Percentiles rank a stretch among this genome's conserved stretches.
phyloP scores from a whole-genome alignment of 2,329 filamentous ascomycete species.

The Aspergillus sp. region DNA sequence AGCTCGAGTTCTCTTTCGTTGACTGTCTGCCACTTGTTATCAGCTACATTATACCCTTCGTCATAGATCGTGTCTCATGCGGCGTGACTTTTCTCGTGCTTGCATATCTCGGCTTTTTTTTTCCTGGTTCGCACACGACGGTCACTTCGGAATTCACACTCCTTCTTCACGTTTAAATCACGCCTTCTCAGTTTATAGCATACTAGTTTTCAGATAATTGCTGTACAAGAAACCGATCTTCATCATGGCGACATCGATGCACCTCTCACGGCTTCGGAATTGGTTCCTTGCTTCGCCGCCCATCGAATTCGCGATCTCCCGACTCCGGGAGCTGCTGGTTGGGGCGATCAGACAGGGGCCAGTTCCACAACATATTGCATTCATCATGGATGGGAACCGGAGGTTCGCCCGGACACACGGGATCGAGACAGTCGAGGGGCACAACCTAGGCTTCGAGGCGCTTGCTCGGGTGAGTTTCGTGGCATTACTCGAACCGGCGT shows the following conservation, averaged over 20 bases:
- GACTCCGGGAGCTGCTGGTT: constrained; percentile 82
- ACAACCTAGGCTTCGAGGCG: constrained; percentile 94
- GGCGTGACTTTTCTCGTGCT: constrained; percentile 10
- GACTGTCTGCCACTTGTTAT: constrained; percentile 8
- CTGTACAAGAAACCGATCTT: constrained; percentile 6
- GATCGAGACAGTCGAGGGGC: constrained; percentile 95
- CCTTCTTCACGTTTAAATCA: not conserved
- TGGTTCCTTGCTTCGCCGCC: constrained; percentile 90
- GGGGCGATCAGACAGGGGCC: constrained; percentile 87
- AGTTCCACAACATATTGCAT: constrained; percentile 94
- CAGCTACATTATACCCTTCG: constrained; percentile 14
- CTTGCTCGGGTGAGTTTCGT: constrained; percentile 71
- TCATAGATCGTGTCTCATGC: constrained; percentile 6
- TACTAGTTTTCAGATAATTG: not conserved
- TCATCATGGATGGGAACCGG: constrained; percentile 98
- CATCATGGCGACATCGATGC: constrained; percentile 56
- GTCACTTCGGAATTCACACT: not conserved
- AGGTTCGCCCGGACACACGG: constrained; percentile 87
- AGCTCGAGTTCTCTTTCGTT: constrained; percentile 13
- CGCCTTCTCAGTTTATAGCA: not conserved
- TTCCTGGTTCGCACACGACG: constrained; percentile 5
- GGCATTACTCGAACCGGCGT: not conserved
- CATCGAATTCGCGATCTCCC: constrained; percentile 82
- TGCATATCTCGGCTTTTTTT: constrained; percentile 2
- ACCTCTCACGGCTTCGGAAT: constrained; percentile 65